These are phyloP conservation scores for Solanum chilense DNA, from an alignment of 257 asterid species.

Conservation along the genomic window DNA sequence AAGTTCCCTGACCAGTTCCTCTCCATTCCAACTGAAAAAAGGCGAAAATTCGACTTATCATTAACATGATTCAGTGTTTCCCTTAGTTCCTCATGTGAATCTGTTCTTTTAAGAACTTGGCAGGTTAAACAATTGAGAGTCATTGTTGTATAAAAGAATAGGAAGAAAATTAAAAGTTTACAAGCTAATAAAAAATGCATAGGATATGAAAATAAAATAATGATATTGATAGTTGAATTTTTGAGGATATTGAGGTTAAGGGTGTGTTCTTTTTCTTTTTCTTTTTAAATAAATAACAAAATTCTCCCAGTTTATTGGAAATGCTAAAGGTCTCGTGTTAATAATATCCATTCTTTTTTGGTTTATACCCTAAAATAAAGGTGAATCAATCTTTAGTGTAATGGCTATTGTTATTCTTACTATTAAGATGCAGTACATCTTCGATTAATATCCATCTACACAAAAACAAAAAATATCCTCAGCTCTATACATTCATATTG, in stretches of 20 bases:
- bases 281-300: neutral
- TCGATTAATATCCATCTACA: neutral
- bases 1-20: slow-evolving; percentile 29
- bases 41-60: neutral
- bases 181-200: neutral
- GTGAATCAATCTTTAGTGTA: neutral
- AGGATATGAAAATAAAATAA: neutral
- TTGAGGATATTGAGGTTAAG: neutral
- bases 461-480: neutral
- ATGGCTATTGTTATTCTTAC: neutral
- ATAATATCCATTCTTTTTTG: neutral
- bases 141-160: neutral
- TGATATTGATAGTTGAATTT: neutral
- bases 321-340: neutral
- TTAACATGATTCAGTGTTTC: neutral
- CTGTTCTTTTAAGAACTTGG: neutral
- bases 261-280: neutral
- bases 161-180: neutral
- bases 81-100: slow-evolving; percentile 3
- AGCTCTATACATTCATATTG: neutral
- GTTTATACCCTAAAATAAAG: neutral
- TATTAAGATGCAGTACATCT: neutral
- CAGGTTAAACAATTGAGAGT: slow-evolving; percentile 11
- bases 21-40: neutral
- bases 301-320: neutral